Evolutionary conservation across 495 filamentous ascomycete genomes (phyloP).

Genomic region (Lophium mytilinum): DNA sequence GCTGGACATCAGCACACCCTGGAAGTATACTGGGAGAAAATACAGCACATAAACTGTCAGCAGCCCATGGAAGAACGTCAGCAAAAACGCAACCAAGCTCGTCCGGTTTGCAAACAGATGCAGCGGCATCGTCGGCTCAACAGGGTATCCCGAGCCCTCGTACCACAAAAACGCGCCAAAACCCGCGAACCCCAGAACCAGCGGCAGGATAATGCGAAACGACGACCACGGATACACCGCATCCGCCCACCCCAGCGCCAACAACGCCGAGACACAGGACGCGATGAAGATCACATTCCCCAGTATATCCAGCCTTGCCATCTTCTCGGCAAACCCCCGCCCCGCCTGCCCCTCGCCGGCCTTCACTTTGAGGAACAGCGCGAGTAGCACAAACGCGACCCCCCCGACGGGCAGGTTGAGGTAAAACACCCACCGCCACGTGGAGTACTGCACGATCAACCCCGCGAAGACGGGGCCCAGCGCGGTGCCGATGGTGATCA

Average conservation of each 20-base stretch:
- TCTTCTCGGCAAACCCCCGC: not conserved
- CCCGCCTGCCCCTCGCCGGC: conserved; percentile 6
- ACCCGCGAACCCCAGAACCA: not conserved
- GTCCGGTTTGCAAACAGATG: conserved; percentile 43
- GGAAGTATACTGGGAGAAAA: conserved; percentile 57
- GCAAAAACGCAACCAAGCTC: conserved; percentile 36
- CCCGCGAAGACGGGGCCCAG: conserved; percentile 37
- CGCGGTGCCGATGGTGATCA: conserved; percentile 27
- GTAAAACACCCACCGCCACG: conserved; percentile 28
- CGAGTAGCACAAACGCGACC: conserved; percentile 1
- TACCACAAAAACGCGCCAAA: not conserved
- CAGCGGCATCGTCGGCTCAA: not conserved
- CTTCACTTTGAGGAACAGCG: conserved; percentile 11
- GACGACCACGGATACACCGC: not conserved
- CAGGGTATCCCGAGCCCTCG: not conserved
- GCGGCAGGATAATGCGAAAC: not conserved
- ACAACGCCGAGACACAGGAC: not conserved
- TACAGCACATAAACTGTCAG: conserved; percentile 48
- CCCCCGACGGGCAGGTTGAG: conserved; percentile 17
- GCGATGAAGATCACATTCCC: not conserved
- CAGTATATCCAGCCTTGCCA: conserved; percentile 10
- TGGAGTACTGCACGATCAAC: conserved; percentile 17
- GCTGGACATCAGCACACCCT: conserved; percentile 46
- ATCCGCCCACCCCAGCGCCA: not conserved
- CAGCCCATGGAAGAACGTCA: conserved; percentile 44